Evolutionary conservation across 2,329 filamentous ascomycete species (phyloP), one percentile per base, ranked within the genome.

Genomic region (Aspergillus brunneoviolaceus): DNA sequence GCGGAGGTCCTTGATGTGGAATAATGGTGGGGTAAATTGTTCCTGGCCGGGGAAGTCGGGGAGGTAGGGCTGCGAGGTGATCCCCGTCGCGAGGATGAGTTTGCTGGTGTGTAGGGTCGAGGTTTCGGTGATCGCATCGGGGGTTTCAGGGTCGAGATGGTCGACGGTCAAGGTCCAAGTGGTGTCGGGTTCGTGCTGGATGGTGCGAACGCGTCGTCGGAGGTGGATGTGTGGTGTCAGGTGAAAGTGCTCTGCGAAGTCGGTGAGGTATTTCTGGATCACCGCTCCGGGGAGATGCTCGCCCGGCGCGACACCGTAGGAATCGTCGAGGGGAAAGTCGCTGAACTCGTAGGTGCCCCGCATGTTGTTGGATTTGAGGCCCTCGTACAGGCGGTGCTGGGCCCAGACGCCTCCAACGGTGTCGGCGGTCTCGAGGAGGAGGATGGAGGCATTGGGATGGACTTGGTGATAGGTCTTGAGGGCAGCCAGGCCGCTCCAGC

Each of bases 361-460:
- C 71, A 91, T 82, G 68, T 92, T 92, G 74, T 94, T 93, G 56
- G 85, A 87, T 67, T 87, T 89, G 52, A 94, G 80, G 1, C 85
- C 86, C 0, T 86, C 84, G 70, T 92, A 80, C 0, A 91, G 75
- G 1, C 89, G 82, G 42, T 88, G 79, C 58, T 85, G 79, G 9
- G 86, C 84, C 90, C 89, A 93, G 16, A 87, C 86, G 4, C 90
- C 90, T 1, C 90, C 90, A 5, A 87, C 68, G 0, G 84, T 83
- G 12, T 79, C 71, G 11, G 81, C 79, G 5, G 80, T 75, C 51
- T 91, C 89, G 31, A 90, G 75, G 10, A 91, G 69, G 1, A 81
- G 75, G 25, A 90, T 70, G 2, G 81, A 81, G 57, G 80, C 78
- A n/a, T 77, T 70, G 0, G 87, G 87, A 64, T 89, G 80, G 45